Evolutionary conservation across 75 land plant species (phyloP).

Genomic region (Chamaecyparis obtusa): DNA sequence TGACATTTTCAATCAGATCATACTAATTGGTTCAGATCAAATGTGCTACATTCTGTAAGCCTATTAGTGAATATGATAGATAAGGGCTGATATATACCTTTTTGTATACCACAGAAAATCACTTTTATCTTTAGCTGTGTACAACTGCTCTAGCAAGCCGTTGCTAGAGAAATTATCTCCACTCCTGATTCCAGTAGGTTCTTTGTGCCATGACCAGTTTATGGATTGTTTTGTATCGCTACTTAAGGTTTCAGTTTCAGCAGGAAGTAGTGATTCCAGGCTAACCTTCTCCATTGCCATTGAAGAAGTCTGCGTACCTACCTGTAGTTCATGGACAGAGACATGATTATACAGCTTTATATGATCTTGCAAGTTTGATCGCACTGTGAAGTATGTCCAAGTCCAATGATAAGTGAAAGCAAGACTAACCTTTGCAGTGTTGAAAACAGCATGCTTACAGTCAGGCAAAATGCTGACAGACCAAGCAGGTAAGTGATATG

Average conservation of each 20-base stretch:
- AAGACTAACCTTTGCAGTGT: conserved; percentile 45
- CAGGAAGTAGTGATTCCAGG: neutral
- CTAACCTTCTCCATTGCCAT: conserved; percentile 5
- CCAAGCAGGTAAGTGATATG: conserved; percentile 46
- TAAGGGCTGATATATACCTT: conserved; percentile 37
- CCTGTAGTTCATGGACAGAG: conserved; percentile 14
- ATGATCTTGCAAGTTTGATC: neutral
- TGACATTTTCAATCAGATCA: neutral
- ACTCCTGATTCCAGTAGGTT: conserved; percentile 25
- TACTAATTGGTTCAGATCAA: neutral
- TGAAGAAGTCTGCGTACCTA: conserved; percentile 26
- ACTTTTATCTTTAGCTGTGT: conserved; percentile 53
- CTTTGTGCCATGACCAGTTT: conserved; percentile 19
- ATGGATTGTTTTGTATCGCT: neutral
- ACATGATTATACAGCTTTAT: neutral
- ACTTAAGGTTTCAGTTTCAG: neutral
- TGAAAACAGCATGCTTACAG: conserved; percentile 37
- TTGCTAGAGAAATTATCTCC: conserved; percentile 21
- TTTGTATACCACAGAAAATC: conserved; percentile 93
- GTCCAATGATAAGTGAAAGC: neutral
- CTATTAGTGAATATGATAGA: neutral
- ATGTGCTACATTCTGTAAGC: neutral
- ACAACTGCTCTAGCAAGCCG: conserved; percentile 63
- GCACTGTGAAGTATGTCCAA: neutral
- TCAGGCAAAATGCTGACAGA: conserved; percentile 54